phyloP scores from a whole-genome alignment of 2,329 filamentous ascomycete species.

The Alternaria arborescens region DNA sequence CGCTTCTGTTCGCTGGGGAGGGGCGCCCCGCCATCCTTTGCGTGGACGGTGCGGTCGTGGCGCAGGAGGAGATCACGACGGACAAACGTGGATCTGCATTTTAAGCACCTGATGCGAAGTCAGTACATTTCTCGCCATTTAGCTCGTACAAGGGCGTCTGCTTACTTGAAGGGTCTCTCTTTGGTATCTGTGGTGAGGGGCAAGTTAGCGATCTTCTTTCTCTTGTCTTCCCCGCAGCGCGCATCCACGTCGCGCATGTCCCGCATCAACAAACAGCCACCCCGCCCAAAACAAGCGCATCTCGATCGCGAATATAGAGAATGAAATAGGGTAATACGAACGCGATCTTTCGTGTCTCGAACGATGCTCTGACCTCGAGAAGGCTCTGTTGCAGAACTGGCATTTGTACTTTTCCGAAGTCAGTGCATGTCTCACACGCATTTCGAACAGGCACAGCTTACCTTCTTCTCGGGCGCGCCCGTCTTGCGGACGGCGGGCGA shows the following conservation, averaged over 20 bases:
- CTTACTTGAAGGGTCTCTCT: constrained; percentile 93
- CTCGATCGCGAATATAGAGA: constrained; percentile 32
- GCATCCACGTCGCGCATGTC: constrained; percentile 42
- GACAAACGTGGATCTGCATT: constrained; percentile 98
- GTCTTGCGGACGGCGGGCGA: constrained; percentile 76
- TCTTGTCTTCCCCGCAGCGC: constrained; percentile 46
- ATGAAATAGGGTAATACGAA: constrained; percentile 66
- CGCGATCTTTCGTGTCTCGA: constrained; percentile 97
- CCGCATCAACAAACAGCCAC: constrained; percentile 47
- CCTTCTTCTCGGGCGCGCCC: constrained; percentile 84
- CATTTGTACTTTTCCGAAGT: background rate
- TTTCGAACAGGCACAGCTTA: background rate
- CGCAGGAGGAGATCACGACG: constrained; percentile 94
- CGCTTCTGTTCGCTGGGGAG: constrained; percentile 95
- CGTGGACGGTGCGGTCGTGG: constrained; percentile 97
- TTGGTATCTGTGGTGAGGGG: constrained; percentile 79
- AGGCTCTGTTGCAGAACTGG: constrained; percentile 89
- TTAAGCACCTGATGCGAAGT: constrained; percentile 63
- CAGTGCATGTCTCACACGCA: background rate
- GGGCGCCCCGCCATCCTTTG: constrained; percentile 94
- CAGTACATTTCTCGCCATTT: background rate
- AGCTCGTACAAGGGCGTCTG: too few relatives aligned
- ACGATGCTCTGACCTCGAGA: constrained; percentile 95
- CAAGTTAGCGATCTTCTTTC: constrained; percentile 44
- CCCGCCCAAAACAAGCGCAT: constrained; percentile 32